A percentile compares a stretch with the other conserved stretches of the same genome.
phyloP scores from a whole-genome alignment of 163 green algal genomes.

The Picocystis sp. region DNA sequence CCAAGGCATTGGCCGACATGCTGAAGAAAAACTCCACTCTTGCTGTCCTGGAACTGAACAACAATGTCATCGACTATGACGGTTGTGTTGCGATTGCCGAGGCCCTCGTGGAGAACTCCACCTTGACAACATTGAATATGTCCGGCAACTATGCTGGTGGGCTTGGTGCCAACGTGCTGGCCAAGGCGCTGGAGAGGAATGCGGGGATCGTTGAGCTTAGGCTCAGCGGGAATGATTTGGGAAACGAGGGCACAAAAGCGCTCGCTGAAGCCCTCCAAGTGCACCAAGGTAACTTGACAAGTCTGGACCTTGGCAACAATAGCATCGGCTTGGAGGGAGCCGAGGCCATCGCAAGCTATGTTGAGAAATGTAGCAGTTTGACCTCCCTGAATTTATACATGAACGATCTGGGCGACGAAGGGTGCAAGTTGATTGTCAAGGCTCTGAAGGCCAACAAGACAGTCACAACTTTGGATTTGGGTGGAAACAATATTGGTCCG shows the following conservation, averaged over 20 bases:
- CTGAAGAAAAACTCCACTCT: slow-evolving; percentile 66
- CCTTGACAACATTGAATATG: slow-evolving; percentile 31
- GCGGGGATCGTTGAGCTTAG: slow-evolving; percentile 51
- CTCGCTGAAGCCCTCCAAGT: slow-evolving; percentile 47
- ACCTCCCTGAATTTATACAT: slow-evolving; percentile 87
- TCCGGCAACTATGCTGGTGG: slow-evolving; percentile 79
- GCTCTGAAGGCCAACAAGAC: slow-evolving; percentile 36
- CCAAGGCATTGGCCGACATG: slow-evolving; percentile 40
- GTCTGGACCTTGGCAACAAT: slow-evolving; percentile 89
- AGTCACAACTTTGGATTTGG: slow-evolving; percentile 64
- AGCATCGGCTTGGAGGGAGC: slow-evolving; percentile 49
- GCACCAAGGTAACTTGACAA: slow-evolving; percentile 32
- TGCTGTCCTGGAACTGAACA: slow-evolving; percentile 62
- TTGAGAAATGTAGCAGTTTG: slow-evolving; percentile 43
- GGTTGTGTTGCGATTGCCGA: slow-evolving; percentile 52
- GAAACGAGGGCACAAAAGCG: slow-evolving; percentile 56
- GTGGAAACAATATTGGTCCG: slow-evolving; percentile 80
- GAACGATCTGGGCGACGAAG: slow-evolving; percentile 79
- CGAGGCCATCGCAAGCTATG: slow-evolving; percentile 44
- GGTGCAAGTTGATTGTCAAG: slow-evolving; percentile 25
- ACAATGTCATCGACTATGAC: slow-evolving; percentile 80
- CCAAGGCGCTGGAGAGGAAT: slow-evolving; percentile 58
- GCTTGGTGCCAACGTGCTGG: slow-evolving; percentile 44
- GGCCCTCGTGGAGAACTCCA: slow-evolving; percentile 47
- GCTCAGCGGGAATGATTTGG: slow-evolving; percentile 80